Base-by-base conservation (phyloP, 2,329 filamentous ascomycete genomes). In the Penicillium sp. region DNA sequence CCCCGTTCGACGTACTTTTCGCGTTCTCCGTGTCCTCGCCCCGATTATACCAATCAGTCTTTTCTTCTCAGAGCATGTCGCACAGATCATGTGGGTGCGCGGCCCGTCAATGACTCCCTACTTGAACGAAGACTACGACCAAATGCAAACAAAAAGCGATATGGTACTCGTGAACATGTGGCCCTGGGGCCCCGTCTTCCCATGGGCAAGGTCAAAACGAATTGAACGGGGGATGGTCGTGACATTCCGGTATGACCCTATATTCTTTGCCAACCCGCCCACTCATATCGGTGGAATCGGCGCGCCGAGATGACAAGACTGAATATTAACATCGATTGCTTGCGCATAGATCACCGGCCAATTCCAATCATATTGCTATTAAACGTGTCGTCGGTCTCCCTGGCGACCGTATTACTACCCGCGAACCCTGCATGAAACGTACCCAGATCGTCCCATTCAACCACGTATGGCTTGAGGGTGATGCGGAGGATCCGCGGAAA, bases 401-500 rank as follows among this genome's bases (percentile, higher is more conserved):
- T 52, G 92, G 93, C 10, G 93, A 98, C 70, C 79, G 85, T 1
- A 85, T 98, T 29, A 81, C 79, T 54, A 89, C 90, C 42, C 81
- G 84, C 56, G 74, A 79, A 52, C 87, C 86, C 19, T 89, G 86
- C 69, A 81, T 84, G 78, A 69, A 67, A 19, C 63, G 63, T 14
- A 74, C 81, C 42, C 75, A 79, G 48, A 82, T 83, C 60, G 84
- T 99, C 22, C 93, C 93, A 5, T 82, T 82, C 60, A 91, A 91
- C 19, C 93, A 98, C 78, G 82, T 98, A 27, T 99, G 95, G 95
- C 86, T 99, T 1, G 93, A 98, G 72, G 95, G 95, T 1, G 95
- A 99, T 71, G 91, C 89, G 13, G 68, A 67, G 27, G 84, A 84
- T 67, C 84, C 85, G 65, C 82, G 84, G 50, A 84, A 84, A 66